Conservation (phyloP, 1,284 basidiomycete genomes). For the Cystobasidiaceae sp. region DNA sequence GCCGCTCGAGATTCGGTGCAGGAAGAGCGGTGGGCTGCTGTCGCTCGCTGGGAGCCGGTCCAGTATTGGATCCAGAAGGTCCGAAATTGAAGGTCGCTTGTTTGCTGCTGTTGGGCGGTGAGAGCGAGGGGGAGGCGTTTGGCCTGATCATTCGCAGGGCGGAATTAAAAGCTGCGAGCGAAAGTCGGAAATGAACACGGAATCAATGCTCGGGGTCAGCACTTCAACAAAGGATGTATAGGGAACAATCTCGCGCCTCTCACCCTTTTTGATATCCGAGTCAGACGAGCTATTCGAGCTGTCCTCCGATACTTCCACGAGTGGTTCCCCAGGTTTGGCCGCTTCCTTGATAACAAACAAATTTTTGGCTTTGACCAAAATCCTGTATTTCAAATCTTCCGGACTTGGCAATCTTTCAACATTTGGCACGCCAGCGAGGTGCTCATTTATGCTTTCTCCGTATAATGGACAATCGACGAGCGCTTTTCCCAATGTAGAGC, state of each 20-base stretch:
- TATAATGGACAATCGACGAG: conserved; percentile 58
- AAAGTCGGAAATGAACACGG: too few species aligned
- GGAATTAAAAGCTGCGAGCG: conserved; percentile 14
- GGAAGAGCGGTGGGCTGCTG: neutral
- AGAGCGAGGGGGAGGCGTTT: neutral
- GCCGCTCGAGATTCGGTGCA: neutral
- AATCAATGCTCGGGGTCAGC: too few species aligned
- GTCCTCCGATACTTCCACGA: conserved; percentile 7
- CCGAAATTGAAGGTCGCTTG: conserved; percentile 2
- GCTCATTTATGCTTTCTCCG: conserved; percentile 46
- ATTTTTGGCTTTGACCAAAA: conserved; percentile 68
- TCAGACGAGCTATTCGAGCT: conserved; percentile 39
- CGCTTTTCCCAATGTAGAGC: conserved; percentile 67
- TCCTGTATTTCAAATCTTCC: conserved; percentile 69
- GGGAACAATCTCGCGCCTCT: too few species aligned
- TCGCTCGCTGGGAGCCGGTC: conserved; percentile 5
- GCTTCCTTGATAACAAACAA: conserved; percentile 17
- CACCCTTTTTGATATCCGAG: conserved; percentile 40
- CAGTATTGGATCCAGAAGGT: neutral
- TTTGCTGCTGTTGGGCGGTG: neutral
- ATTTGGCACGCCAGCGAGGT: conserved; percentile 40
- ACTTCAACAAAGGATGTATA: too few species aligned
- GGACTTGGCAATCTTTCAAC: conserved; percentile 73
- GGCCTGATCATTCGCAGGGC: conserved; percentile 17
- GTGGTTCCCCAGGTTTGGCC: conserved; percentile 1